Base-by-base conservation (phyloP, 371 early-diverging fungal species). In the Lichtheimia corymbifera region DNA sequence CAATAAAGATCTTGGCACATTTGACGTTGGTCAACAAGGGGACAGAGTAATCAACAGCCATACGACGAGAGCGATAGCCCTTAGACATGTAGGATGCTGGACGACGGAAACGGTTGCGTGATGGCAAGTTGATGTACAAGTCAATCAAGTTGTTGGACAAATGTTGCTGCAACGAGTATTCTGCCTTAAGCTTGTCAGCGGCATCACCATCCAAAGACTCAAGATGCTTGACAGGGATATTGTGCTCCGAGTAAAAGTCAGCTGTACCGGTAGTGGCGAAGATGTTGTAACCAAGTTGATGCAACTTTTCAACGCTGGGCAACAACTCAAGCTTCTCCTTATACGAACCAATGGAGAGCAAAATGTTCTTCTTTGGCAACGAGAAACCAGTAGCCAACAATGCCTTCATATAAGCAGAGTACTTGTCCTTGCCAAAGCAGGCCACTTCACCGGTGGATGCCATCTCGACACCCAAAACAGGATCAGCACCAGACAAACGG, bases 381-480 rank as follows among this genome's bases (percentile, higher is more conserved):
- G 74, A 77, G 74, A 97, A 96, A 4, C 93, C 93, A 20, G 96
- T 96, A 28, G 97, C 90, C 45, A 94, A 74, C 62, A 97, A 71
- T 3, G 95, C 94, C 86, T 93, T 93, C 50, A 96, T 73, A 75
- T 96, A 97, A n/a, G 98, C 98, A 59, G 94, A 92, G 76, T 94
- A 93, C 79, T 94, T 94, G 83, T 93, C 92, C 61, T 89, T 85
- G 49, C 97, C 97, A 68, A 97, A 96, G 73, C 95, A 95, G 2
- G 98, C 98, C 20, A 98, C 98, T 79, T 98, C 98, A 65, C 98
- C 98, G 4, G 98, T 98, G 24, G 96, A 95, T 9, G 96, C 96
- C 98, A 97, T 97, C 81, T 97, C 98, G 11, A 97, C 98, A 68
- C 96, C 96, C 52, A 97, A 76, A 58, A 96, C 84, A 35, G 97